Evolutionary conservation across 352 stramenopile genomes (phyloP), one percentile per base, ranked within the genome.

Genomic region (Pythium sukuiense): DNA sequence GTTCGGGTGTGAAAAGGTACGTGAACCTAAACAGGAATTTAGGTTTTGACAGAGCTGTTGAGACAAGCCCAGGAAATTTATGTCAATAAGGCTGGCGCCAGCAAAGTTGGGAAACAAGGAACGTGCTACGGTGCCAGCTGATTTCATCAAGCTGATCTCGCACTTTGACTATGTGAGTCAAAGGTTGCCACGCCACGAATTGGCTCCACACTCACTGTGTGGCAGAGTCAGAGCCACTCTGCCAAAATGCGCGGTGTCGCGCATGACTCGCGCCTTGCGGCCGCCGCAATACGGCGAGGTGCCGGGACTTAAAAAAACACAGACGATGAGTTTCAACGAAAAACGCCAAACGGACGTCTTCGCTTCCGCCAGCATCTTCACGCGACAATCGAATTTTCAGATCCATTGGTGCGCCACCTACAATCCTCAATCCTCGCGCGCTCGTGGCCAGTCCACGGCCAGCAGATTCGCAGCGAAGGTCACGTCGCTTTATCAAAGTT

Each of bases 81-180:
- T 43, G 35, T 43, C 35, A 43, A 43, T 0, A 43, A 43, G 2
- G 35, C 35, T 43, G 35, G 11, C 6, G 35, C 35, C 35, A 43
- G 2, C 35, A 35, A 35, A 7, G 12, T 43, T 37, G 0, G 41
- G 5, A n/a, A 49, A n/a, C 41, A 14, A 24, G 45, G 45, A 52
- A 52, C n/a, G n/a, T 30, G 45, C 45, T 29, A 24, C 45, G 16
- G 45, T 29, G 45, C 45, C 45, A 52, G 45, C n/a, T 52, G 45
- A 52, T 52, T 52, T 29, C 16, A 2, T 20, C n/a, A n/a, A 8
- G 45, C 18, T 52, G 45, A 52, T 52, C 45, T 16, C 18, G 35
- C 35, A 24, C 20, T 24, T 24, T 24, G 20, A 24, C 20, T 0
- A 24, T 24, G 20, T 24, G 20, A 24, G 20, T 24, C 20, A 24